Evolutionary conservation across 768 basidiomycete genomes (phyloP), one percentile per base, ranked within the genome.

Genomic region (Collybia sp.): DNA sequence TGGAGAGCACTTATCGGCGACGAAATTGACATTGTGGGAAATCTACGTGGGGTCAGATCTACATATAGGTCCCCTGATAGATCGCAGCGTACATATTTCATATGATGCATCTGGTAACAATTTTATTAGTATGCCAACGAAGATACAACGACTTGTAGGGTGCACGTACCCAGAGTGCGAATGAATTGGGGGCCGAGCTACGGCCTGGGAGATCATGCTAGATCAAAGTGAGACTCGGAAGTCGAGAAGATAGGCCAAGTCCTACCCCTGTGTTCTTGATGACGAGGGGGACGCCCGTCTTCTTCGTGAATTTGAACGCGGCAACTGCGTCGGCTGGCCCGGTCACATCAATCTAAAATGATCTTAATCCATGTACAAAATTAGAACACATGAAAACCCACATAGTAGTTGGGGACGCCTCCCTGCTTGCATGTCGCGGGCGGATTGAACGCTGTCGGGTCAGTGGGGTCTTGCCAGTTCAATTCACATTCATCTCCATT

Each of bases 181-280:
- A 52, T 25, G 75, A 68, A 6, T 63, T 57, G 9, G 65, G 70
- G 6, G 67, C 72, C 43, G 70, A 72, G 50, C 75, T 76, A 11
- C 75, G 62, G 12, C 73, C 75, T 46, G 65, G 70, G 54, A 73
- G 75, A 49, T 77, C 75, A 47, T 77, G 75, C 75, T 76, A 42
- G 34, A 33, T 6, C 15, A 13, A 30, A 37, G 13, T 18, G 35
- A 18, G 13, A 37, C 10, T 35, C 17, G 12, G 19, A 30, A 13
- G n/a, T 25, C 15, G 30, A 9, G 3, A 16, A 41, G 8, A 3
- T 16, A 17, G 18, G 39, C 11, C 19, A 57, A 25, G 3, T 8
- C 71, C 54, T 49, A 76, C 74, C 18, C 77, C 77, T 12, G 76
- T 76, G 48, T 78, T 79, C 53, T 76, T 75, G 19, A 79, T 65